Evolutionary conservation across 805 yeast genomes (phyloP).

Genomic region (Pichia eremophila): DNA sequence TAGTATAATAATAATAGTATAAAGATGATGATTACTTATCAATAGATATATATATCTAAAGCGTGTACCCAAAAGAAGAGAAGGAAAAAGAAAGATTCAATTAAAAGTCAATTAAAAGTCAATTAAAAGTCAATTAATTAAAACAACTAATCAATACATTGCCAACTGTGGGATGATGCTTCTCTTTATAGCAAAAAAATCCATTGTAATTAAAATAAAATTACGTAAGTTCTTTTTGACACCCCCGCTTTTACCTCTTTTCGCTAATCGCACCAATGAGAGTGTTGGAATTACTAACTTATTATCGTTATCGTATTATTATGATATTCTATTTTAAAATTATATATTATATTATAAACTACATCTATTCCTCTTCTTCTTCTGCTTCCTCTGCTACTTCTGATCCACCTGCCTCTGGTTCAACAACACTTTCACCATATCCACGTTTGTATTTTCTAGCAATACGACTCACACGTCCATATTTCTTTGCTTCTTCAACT

Average conservation of each 20-base stretch:
- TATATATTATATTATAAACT: not conserved
- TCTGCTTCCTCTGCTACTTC: slow-evolving; percentile 49
- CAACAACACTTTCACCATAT: slow-evolving; percentile 45
- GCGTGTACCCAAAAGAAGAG: too few species aligned
- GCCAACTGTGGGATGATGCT: not conserved
- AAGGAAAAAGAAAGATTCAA: too few species aligned
- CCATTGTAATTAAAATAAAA: not conserved
- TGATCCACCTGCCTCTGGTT: slow-evolving; percentile 55
- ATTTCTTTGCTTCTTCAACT: slow-evolving; percentile 41
- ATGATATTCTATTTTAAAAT: too few species aligned
- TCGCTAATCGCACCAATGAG: too few species aligned
- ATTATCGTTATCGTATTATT: too few species aligned
- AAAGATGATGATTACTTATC: not conserved
- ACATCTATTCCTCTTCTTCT: slow-evolving; percentile 19
- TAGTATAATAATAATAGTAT: too few species aligned
- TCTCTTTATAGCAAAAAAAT: not conserved
- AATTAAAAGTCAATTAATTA: too few species aligned
- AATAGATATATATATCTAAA: too few species aligned
- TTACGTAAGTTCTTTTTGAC: too few species aligned
- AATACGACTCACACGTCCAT: slow-evolving; percentile 61
- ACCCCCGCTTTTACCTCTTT: too few species aligned
- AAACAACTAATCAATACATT: too few species aligned
- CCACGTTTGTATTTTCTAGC: slow-evolving; percentile 57
- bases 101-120: not conserved
- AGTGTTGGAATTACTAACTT: too few species aligned